Base-by-base conservation (phyloP, 495 filamentous ascomycete genomes). In the Penicillium cataractarum region DNA sequence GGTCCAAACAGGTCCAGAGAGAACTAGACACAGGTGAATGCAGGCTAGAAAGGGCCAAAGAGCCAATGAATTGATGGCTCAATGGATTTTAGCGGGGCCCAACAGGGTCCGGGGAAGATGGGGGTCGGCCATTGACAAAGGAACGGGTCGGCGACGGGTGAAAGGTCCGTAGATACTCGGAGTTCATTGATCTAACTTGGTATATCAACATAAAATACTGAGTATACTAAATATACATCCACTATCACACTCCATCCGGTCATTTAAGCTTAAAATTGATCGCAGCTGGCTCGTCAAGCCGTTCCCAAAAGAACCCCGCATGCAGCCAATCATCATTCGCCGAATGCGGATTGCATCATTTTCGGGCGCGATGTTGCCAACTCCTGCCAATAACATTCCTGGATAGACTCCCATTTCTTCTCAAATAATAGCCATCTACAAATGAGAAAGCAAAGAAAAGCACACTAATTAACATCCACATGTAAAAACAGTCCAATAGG, bases 321-420 rank as follows among this genome's bases (percentile, higher is more conserved):
- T 59, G 37, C 26, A 48, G 27, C 60, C 61, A 63, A 58, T 63
- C 46, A 58, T 8, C 21, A 32, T 10, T n/a, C 19, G 6, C 35
- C 19, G 46, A 57, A 42, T n/a, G 9, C 44, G 54, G 55, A 58
- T 63, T 42, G 61, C 61, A 63, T 58, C 54, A 63, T 58, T 35
- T 35, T 0, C 21, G 37, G 61, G 35, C 29, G 22, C 21, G 32
- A 63, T 63, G 60, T 26, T 39, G 57, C 12, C 19, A 59, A 22
- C 54, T 0, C 5, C 54, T 56, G 54, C 54, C 37, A 40, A 42
- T 54, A 17, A 10, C 27, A 19, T 17, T 19, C 29, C 50, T 0
- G 9, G 19, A 44, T 8, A 22, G 19, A 12, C 19, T 10, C 0
- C 40, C 21, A 10, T 22, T 46, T 22, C 19, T 4, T 15, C 3